Evolutionary conservation across 805 yeast genomes (phyloP), one percentile per base, ranked within the genome.

Genomic region (Candida silvatica): DNA sequence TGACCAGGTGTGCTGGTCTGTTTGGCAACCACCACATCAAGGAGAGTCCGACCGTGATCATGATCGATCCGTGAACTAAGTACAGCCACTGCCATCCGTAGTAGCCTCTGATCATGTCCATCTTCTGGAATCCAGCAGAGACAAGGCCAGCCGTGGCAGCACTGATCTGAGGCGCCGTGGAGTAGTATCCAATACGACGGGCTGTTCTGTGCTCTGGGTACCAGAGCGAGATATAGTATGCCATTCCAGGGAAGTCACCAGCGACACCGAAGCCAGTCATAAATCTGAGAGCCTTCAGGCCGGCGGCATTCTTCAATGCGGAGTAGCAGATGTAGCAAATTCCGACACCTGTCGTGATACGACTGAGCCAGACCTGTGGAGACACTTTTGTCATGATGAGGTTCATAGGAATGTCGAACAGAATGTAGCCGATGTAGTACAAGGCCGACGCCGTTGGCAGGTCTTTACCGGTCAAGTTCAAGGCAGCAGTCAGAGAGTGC

Each of bases 241-340:
- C 74, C 80, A 85, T 66, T 7, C 94, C 94, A 1, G 94, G 94
- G 94, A 94, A 84, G 4, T 84, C 75, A 28, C 94, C 94, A 8
- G 94, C 92, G 35, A 84, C 84, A 38, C 79, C 80, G 37, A 80
- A 45, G 32, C 94, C 94, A 20, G 80, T 69, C 38, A 85, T 66
- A 38, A 84, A 74, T 43, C 94, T 66, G 29, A 77, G 56, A 2
- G 87, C 94, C 38, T 77, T 74, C 20, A 85, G 61, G 4, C 90
- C 90, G 6, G 67, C 49, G 4, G 70, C 59, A 35, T 64, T 68
- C n/a, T 51, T 40, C 38, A 83, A 60, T 1, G 82, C 78, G 5
- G 77, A 64, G 51, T 80, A 82, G 52, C 94, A 86, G 1, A 82
- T 54, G 49, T 81, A 83, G 1, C 82, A 86, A 29, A 83, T 46